Evolutionary conservation across 2,329 filamentous ascomycete species (phyloP).

Genomic region (Fusarium foetens): DNA sequence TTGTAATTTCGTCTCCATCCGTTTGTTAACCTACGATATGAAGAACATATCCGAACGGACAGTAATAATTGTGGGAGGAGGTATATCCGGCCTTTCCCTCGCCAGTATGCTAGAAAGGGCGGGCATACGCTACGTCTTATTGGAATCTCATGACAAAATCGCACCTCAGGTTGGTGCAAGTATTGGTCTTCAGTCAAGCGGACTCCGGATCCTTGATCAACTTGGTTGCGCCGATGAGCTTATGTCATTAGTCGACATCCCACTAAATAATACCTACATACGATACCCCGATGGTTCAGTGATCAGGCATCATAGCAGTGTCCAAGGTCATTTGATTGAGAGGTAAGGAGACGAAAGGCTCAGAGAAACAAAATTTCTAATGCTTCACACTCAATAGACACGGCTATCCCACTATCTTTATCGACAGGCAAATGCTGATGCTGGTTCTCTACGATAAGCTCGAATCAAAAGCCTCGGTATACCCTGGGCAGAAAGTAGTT

Average conservation of each 20-base stretch:
- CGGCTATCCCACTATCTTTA: slow-evolving; percentile 48
- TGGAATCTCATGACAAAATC: slow-evolving; percentile 56
- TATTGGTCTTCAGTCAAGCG: slow-evolving; percentile 57
- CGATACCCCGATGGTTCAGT: background rate
- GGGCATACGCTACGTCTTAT: slow-evolving; percentile 58
- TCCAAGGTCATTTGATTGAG: fast-evolving
- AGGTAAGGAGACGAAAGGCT: background rate
- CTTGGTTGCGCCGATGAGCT: background rate
- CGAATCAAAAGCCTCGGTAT: slow-evolving; percentile 40
- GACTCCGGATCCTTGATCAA: slow-evolving; percentile 60
- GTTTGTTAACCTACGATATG: background rate
- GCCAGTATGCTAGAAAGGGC: slow-evolving; percentile 21
- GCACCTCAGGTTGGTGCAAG: slow-evolving; percentile 59
- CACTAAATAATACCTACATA: background rate
- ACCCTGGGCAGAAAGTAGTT: slow-evolving; percentile 27
- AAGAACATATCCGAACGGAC: background rate
- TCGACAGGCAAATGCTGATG: slow-evolving; percentile 51
- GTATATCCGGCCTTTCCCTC: slow-evolving; percentile 18
- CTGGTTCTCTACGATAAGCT: slow-evolving; percentile 49
- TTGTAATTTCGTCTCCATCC: too few species aligned
- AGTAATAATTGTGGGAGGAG: slow-evolving; percentile 19
- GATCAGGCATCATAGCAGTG: fast-evolving
- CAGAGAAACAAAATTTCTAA: fast-evolving
- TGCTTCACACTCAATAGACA: slow-evolving; percentile 3
- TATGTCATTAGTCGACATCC: background rate